These are phyloP conservation scores for Monotropa hypopitys DNA, from an alignment of 179 eudicot species.

Conservation along the genomic window DNA sequence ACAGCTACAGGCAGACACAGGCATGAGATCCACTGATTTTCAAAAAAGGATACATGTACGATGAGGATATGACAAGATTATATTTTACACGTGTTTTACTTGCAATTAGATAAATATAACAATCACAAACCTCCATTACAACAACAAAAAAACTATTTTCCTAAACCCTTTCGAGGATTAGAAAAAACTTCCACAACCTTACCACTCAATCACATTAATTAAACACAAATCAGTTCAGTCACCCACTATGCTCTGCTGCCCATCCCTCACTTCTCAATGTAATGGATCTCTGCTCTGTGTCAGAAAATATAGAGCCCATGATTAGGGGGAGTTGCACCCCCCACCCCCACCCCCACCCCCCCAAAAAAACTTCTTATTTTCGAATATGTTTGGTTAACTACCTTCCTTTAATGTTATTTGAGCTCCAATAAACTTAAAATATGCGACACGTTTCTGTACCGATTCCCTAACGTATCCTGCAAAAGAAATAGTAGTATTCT, in stretches of 20 bases:
- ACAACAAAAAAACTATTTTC: not conserved
- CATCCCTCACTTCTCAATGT: not conserved
- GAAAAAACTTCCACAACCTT: not conserved
- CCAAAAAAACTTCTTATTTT: not conserved
- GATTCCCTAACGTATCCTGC: not conserved
- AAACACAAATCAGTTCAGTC: not conserved
- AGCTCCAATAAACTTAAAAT: not conserved
- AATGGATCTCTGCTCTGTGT: not conserved
- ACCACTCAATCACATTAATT: not conserved
- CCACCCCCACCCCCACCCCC: no score
- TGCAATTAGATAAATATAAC: not conserved
- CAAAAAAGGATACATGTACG: not conserved
- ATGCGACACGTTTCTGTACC: not conserved
- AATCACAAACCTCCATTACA: not conserved
- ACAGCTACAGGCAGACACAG: not conserved
- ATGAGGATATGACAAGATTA: not conserved
- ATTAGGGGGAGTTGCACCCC: not conserved
- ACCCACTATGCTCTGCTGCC: not conserved
- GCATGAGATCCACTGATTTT: not conserved
- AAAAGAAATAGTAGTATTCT: not conserved
- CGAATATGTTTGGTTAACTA: not conserved
- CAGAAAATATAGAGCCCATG: not conserved
- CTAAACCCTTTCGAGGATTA: not conserved
- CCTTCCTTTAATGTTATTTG: not conserved
- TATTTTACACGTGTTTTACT: not conserved